Percentiles rank a stretch among this genome's conserved stretches.
Conservation (phyloP, 2,329 filamentous ascomycete species). For the Venturia aucupariae region DNA sequence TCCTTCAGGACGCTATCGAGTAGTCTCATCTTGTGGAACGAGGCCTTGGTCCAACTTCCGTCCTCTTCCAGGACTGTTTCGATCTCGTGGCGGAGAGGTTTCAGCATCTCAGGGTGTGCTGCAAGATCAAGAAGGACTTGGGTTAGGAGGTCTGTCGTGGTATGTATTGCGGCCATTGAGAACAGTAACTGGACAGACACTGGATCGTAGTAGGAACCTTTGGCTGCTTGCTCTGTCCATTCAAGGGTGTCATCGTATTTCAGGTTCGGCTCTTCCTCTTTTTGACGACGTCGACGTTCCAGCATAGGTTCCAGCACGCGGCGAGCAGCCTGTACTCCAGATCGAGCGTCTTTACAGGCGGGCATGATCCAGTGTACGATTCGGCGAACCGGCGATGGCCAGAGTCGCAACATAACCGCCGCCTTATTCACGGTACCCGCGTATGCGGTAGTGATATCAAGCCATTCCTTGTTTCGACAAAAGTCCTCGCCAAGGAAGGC, state of each 20-base stretch:
- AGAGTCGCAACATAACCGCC: slow-evolving; percentile 19
- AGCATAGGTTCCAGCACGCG: not conserved
- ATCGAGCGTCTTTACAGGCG: slow-evolving; percentile 21
- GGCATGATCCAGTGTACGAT: slow-evolving; percentile 17
- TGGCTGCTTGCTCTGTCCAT: slow-evolving; percentile 23
- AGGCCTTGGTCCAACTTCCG: slow-evolving; percentile 17
- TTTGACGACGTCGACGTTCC: not conserved
- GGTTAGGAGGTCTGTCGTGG: slow-evolving; percentile 6
- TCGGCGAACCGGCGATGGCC: slow-evolving; percentile 22
- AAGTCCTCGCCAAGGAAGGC: slow-evolving; percentile 26
- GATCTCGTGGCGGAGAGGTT: slow-evolving; percentile 19
- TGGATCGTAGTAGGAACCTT: slow-evolving; percentile 13
- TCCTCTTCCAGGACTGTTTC: slow-evolving; percentile 14
- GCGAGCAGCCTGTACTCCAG: slow-evolving; percentile 5
- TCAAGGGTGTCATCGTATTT: slow-evolving; percentile 30
- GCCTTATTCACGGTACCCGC: slow-evolving; percentile 25
- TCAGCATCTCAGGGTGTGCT: slow-evolving; percentile 19
- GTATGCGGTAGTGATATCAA: slow-evolving; percentile 24
- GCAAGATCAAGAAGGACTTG: slow-evolving; percentile 19
- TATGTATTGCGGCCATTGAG: slow-evolving; percentile 18
- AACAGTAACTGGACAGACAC: slow-evolving; percentile 17
- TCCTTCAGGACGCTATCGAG: slow-evolving; percentile 20
- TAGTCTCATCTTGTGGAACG: slow-evolving; percentile 15
- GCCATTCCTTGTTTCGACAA: slow-evolving; percentile 24
- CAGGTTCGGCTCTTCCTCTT: slow-evolving; percentile 22